Evolutionary conservation across 768 basidiomycete species (phyloP), one percentile per base, ranked within the genome.

Genomic region (Dictyophora rubrovolvata): DNA sequence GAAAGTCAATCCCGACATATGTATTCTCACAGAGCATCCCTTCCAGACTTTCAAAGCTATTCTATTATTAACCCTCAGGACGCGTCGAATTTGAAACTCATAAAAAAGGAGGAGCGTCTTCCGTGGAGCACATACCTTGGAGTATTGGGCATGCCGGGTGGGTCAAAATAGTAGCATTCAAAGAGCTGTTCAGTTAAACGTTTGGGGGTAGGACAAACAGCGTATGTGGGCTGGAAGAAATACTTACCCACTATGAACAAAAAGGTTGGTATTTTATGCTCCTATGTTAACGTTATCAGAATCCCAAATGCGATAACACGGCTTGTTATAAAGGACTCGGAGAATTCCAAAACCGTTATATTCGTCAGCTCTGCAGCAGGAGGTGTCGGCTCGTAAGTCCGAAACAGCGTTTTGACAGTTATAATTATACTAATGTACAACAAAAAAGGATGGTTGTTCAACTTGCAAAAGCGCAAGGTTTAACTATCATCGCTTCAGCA

Each of bases 81-180:
- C 2, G 56, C 70, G 11, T 48, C 56, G 1, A 58, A 60, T 11
- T 63, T 70, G 53, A 46, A 50, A 3, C 60, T 75, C 7, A 58
- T 80, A 47, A 59, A 75, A 37, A 79, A 80, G 61, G 67, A 73
- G 56, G 63, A 74, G 33, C 70, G 73, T 5, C 66, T 83, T 4
- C 79, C 80, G 0, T 81, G 77, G 78, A 72, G 74, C 0, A 69
- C 69, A 0, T 80, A 75, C 62, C 65, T 80, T 34, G 81, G 83
- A 16, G 75, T 77, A 1, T 70, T 74, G 1, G 82, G 83, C 12
- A 82, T 72, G 72, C 66, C 67, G 4, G 68, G 66, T 57, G 23
- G 23, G 42, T 42, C 5, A 37, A 52, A 28, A 28, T 28, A 7
- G 28, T 28, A 28, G 4, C 10, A 34, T 12, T 20, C 1, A 20